Evolutionary conservation across 495 filamentous ascomycete species (phyloP).

Genomic region (Neurospora sp.): DNA sequence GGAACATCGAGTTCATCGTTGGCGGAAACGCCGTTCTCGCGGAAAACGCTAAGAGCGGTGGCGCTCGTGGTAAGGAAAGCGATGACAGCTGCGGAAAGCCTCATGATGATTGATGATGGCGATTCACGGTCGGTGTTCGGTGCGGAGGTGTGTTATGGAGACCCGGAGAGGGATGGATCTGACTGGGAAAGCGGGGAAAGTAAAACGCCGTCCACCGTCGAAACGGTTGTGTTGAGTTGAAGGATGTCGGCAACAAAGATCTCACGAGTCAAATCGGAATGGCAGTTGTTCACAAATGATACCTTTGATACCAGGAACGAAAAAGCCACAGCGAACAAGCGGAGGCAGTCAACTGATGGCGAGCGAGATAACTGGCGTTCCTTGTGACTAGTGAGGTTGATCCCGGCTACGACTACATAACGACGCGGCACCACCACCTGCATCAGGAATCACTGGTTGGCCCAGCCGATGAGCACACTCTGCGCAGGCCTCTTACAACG

Average conservation of each 20-base stretch:
- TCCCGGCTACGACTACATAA: background rate
- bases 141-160: background rate
- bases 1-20: slow-evolving; percentile 45
- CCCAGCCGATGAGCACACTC: background rate
- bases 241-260: background rate
- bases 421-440: background rate
- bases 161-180: background rate
- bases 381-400: background rate
- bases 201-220: background rate
- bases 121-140: background rate
- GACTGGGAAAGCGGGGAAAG: background rate
- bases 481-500: background rate
- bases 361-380: background rate
- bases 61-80: slow-evolving; percentile 29
- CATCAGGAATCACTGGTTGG: background rate
- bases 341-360: background rate
- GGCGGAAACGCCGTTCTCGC: slow-evolving; percentile 21
- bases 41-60: slow-evolving; percentile 31
- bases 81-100: slow-evolving; percentile 29
- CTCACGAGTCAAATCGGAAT: background rate
- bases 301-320: background rate
- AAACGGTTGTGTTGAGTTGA: background rate
- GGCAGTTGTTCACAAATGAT: background rate
- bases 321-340: background rate
- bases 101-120: slow-evolving; percentile 23